Base-by-base conservation (phyloP, 108 stramenopile genomes). In the Pseudonitzschia delicatissima region DNA sequence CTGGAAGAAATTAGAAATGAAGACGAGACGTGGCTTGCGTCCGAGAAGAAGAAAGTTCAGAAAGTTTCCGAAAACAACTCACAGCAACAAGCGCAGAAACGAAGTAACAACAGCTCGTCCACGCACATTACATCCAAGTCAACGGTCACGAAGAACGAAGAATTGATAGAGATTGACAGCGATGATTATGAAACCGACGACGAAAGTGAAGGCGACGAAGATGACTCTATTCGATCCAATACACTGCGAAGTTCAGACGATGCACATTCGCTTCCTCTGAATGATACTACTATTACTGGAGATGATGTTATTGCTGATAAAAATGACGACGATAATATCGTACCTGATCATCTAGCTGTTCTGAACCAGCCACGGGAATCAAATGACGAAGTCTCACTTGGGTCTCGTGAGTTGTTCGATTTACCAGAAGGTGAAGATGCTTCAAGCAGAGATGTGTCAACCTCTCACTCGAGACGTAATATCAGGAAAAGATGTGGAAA, bases 1-100 rank as follows among this genome's bases (percentile, higher is more conserved):
- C 31, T 74, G 0, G 66, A 67, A 40, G 15, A 40, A n/a, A 67
- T 31, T 13, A 40, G 57, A 45, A 23, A 12, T 18, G 51, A 62
- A 20, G 60, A 74, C 45, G 25, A 60, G 13, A 29, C 34, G 15
- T 67, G 66, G 73, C n/a, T 61, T 15, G 39, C 36, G 18, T 60
- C 21, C 20, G 51, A 7, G 23, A 40, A 52, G 29, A 67, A 51
- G 20, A 67, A 67, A 45, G 4, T 49, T 17, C 15, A 34, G 21
- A 51, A 51, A 12, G 20, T 25, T 51, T 51, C 15, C 33, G 39
- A 5, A 31, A 57, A 23, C 45, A 68, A 28, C 12, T 1, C 2
- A 59, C 32, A 1, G 66, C 52, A n/a, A 27, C 35, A 32, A 25
- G 23, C 66, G 5, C 51, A 45, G 4, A 67, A 52, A 40, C 52